Evolutionary conservation across 176 grass and related monocot genomes (phyloP).

Genomic region (Triticum dicoccoides): DNA sequence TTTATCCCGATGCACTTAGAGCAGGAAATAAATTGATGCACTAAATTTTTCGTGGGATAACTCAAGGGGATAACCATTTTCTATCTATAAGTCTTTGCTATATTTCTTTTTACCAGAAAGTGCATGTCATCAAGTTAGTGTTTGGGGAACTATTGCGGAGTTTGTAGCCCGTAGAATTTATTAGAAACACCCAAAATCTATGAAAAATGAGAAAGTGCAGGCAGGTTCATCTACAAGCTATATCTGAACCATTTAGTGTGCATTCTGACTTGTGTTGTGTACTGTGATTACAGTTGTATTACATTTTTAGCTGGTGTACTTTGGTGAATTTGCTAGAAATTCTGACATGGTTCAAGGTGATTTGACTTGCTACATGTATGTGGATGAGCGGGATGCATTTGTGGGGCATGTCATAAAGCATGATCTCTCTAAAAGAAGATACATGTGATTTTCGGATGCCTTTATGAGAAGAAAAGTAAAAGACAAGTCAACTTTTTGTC

Average conservation of each 20-base stretch:
- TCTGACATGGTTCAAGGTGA: neutral
- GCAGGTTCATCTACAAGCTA: neutral
- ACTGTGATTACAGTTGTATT: neutral
- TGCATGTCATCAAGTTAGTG: neutral
- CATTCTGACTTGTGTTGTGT: neutral
- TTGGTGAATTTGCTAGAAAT: neutral
- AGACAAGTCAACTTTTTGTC: neutral
- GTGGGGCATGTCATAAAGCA: neutral
- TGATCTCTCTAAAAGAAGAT: neutral
- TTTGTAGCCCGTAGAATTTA: neutral
- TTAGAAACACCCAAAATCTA: neutral
- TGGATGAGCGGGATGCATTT: neutral
- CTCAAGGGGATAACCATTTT: neutral
- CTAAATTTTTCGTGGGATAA: neutral
- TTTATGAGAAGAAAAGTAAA: neutral
- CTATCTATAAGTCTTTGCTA: neutral
- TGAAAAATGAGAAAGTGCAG: neutral
- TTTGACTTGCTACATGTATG: neutral
- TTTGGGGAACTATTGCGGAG: neutral
- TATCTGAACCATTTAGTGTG: neutral
- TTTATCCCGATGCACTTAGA: neutral
- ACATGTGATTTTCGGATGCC: neutral
- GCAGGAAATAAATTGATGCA: neutral
- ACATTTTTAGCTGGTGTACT: neutral
- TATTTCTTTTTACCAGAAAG: neutral